phyloP scores from a whole-genome alignment of 352 stramenopile genomes.

The Phytophthora aleatoria region DNA sequence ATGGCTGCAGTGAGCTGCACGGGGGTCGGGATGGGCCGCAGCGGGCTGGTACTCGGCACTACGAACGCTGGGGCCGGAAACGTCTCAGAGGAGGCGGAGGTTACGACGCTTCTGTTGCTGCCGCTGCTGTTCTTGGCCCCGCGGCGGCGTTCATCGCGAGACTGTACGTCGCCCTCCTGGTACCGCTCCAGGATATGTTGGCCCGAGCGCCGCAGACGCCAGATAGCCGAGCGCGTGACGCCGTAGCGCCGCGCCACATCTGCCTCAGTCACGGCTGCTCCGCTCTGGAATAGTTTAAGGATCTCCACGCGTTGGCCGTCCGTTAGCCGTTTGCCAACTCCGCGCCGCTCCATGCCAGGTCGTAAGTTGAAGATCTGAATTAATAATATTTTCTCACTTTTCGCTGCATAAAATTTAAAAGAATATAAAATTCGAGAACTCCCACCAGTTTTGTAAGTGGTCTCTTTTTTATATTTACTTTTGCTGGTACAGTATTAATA shows the following conservation, averaged over 20 bases:
- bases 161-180: constrained; percentile 45
- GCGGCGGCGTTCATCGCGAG: constrained; percentile 42
- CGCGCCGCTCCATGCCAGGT: constrained; percentile 37
- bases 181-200: constrained; percentile 51
- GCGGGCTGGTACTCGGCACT: background rate
- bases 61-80: background rate
- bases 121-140: constrained; percentile 17
- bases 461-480: too few species aligned
- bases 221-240: constrained; percentile 53
- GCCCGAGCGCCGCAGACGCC: constrained; percentile 42
- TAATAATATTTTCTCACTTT: background rate
- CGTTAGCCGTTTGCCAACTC: constrained; percentile 51
- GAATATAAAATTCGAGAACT: too few species aligned
- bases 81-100: background rate
- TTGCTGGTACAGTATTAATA: too few species aligned
- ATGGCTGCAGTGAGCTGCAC: background rate
- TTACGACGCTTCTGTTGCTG: background rate
- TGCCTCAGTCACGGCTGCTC: constrained; percentile 40
- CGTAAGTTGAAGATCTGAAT: background rate
- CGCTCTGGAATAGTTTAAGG: constrained; percentile 54
- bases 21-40: background rate
- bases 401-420: too few species aligned
- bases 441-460: too few species aligned
- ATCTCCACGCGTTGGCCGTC: constrained; percentile 59
- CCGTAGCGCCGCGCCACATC: constrained; percentile 52